Evolutionary conservation across 2,329 filamentous ascomycete species (phyloP).

Genomic region (Aspergillus hiratsukae): DNA sequence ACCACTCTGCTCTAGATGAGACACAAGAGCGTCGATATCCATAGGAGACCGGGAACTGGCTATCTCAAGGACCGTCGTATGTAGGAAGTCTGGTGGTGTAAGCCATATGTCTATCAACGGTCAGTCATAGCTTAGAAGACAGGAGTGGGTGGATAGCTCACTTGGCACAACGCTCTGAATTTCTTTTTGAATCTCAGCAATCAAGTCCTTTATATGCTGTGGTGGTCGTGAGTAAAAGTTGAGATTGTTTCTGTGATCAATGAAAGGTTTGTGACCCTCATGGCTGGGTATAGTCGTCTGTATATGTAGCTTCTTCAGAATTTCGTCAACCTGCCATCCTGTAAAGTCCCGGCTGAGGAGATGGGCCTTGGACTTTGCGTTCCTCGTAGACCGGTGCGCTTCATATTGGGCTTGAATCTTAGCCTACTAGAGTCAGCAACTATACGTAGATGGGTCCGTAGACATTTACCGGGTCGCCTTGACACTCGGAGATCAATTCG

Average conservation of each 20-base stretch:
- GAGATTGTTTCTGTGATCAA: slow-evolving; percentile 74
- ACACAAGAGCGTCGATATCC: slow-evolving; percentile 63
- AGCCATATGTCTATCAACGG: slow-evolving; percentile 66
- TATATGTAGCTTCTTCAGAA: slow-evolving; percentile 63
- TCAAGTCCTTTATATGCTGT: slow-evolving; percentile 62
- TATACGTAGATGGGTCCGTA: neutral
- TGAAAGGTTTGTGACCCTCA: slow-evolving; percentile 61
- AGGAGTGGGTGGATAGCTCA: slow-evolving; percentile 43
- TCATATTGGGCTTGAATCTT: slow-evolving; percentile 67
- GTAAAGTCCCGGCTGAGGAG: slow-evolving; percentile 65
- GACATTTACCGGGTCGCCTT: slow-evolving; percentile 59
- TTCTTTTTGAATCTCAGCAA: slow-evolving; percentile 63
- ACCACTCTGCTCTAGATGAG: slow-evolving; percentile 49
- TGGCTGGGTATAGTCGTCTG: slow-evolving; percentile 35
- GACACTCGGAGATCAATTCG: slow-evolving; percentile 64
- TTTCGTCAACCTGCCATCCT: slow-evolving; percentile 70
- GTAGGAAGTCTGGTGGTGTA: slow-evolving; percentile 73
- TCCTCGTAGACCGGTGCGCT: slow-evolving; percentile 69
- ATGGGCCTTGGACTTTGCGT: slow-evolving; percentile 68
- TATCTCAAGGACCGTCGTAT: slow-evolving; percentile 81
- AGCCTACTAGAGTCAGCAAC: slow-evolving; percentile 5
- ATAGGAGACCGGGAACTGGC: slow-evolving; percentile 69
- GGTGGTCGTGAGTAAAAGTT: slow-evolving; percentile 87
- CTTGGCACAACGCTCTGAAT: slow-evolving; percentile 63
- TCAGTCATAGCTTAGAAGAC: neutral